phyloP scores from a whole-genome alignment of 2,329 filamentous ascomycete species.

The Diplodia intermedia region DNA sequence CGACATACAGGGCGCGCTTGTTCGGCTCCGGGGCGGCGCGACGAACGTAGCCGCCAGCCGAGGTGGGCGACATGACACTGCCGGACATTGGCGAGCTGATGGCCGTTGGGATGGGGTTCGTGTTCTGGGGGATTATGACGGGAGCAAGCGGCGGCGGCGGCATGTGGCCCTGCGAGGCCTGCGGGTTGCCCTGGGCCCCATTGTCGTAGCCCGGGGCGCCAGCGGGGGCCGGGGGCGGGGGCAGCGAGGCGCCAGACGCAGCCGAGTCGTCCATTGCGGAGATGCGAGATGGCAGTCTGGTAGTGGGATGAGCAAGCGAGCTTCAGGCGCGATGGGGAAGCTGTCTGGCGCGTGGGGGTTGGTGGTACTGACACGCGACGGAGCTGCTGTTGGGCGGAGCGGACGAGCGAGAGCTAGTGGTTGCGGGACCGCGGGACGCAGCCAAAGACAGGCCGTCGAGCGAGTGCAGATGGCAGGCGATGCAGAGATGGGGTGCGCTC shows the following conservation, averaged over 20 bases:
- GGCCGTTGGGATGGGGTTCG: conserved; percentile 90
- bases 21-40: conserved; percentile 97
- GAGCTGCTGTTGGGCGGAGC: conserved; percentile 7
- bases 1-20: conserved; percentile 96
- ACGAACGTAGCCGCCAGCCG: conserved; percentile 79
- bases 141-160: conserved; percentile 85
- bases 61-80: conserved; percentile 83
- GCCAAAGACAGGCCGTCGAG: conserved; percentile 7
- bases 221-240: conserved; percentile 71
- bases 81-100: conserved; percentile 87
- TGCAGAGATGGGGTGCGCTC: conserved; percentile 5
- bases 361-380: conserved; percentile 32
- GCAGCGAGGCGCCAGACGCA: conserved; percentile 68
- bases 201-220: conserved; percentile 82
- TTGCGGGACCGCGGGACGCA: neutral
- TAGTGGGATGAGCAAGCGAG: conserved; percentile 31
- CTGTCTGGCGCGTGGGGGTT: conserved; percentile 29
- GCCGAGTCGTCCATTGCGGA: conserved; percentile 78
- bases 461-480: conserved; percentile 17
- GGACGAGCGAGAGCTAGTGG: conserved; percentile 9
- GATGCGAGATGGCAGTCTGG: conserved; percentile 30
- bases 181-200: conserved; percentile 71
- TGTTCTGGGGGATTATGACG: conserved; percentile 91
- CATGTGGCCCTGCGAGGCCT: conserved; percentile 77
- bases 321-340: conserved; percentile 25